These are phyloP conservation scores for Anisogramma anomala DNA, from an alignment of 2,329 filamentous ascomycete species.

Conservation along the genomic window DNA sequence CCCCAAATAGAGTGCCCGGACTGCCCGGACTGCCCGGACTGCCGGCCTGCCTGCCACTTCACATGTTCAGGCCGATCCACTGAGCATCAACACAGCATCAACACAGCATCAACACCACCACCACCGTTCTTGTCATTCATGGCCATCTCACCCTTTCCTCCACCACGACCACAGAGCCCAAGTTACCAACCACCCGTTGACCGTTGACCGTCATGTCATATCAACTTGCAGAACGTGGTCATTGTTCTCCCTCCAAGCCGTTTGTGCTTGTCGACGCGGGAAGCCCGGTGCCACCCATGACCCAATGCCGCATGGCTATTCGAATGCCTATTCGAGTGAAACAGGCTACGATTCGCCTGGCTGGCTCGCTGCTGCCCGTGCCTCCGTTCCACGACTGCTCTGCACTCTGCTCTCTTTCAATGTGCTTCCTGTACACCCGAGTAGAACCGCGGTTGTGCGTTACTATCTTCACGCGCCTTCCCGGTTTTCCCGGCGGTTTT, in stretches of 20 bases:
- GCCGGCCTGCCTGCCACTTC: too few relatives aligned
- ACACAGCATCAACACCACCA: background rate
- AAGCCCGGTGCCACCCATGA: background rate
- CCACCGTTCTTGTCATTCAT: background rate
- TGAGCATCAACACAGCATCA: background rate
- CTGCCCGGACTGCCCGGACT: too few relatives aligned
- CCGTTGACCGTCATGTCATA: too few relatives aligned
- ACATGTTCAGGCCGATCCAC: too few relatives aligned
- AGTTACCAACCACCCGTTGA: background rate
- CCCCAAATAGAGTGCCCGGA: too few relatives aligned
- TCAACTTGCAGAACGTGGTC: constrained; percentile 1
- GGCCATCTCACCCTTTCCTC: too few relatives aligned
- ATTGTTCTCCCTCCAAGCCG: background rate
- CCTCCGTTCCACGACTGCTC: too few relatives aligned
- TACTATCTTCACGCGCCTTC: background rate
- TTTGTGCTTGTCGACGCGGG: background rate
- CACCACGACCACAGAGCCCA: background rate
- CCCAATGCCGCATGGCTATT: background rate
- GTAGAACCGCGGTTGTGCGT: constrained; percentile 1
- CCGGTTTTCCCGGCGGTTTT: too few relatives aligned
- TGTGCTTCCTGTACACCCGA: background rate
- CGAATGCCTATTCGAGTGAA: too few relatives aligned
- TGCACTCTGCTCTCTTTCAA: background rate
- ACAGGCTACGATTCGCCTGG: too few relatives aligned
- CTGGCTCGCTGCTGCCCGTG: too few relatives aligned